These are phyloP conservation scores for Dioscorea alata DNA, from an alignment of 106 monocot genomes.

Conservation along the genomic window DNA sequence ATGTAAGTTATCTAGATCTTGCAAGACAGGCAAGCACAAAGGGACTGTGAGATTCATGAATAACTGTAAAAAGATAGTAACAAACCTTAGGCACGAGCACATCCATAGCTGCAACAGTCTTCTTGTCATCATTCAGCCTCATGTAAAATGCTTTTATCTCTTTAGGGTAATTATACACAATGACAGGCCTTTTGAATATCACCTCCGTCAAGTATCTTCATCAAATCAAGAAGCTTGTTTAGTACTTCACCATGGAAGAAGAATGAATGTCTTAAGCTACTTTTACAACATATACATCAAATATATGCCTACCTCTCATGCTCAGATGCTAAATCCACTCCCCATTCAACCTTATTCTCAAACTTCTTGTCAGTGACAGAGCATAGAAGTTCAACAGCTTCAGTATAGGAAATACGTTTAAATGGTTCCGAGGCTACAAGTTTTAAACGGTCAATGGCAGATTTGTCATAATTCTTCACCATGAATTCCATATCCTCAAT, in stretches of 20 bases:
- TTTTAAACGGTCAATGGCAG: constrained; percentile 63
- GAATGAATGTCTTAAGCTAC: not conserved
- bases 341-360: constrained; percentile 78
- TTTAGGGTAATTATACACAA: constrained; percentile 79
- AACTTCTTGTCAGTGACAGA: constrained; percentile 67
- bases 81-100: constrained; percentile 77
- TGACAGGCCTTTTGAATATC: constrained; percentile 72
- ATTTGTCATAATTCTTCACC: constrained; percentile 56
- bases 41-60: no score
- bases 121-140: constrained; percentile 64
- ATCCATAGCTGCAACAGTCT: constrained; percentile 82
- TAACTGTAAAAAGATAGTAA: not conserved
- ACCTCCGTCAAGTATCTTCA: constrained; percentile 73
- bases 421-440: constrained; percentile 64
- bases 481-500: constrained; percentile 79
- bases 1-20: no score
- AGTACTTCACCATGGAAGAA: not conserved
- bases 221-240: not conserved
- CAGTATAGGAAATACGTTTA: constrained; percentile 64
- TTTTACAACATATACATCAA: not conserved
- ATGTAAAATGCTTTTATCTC: constrained; percentile 77
- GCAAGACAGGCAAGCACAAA: no score
- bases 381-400: constrained; percentile 55
- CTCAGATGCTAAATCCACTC: constrained; percentile 81
- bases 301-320: constrained; percentile 54